Base-by-base conservation (phyloP, 78 protist genomes). In the Pigoraptor vietnamica region DNA sequence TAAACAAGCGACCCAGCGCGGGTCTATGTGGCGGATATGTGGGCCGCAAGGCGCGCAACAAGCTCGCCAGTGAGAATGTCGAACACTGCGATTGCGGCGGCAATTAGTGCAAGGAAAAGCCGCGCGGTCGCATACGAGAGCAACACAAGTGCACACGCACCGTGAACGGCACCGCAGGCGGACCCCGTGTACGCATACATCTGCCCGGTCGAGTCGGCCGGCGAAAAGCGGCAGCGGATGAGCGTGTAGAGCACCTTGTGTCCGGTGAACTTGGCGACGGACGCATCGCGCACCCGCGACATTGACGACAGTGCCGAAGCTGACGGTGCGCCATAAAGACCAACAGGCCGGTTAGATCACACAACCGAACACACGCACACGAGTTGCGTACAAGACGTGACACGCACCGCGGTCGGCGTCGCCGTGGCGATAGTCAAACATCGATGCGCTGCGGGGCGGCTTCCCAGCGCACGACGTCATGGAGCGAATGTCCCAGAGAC, bases 401-500 rank as follows among this genome's bases (percentile, higher is more conserved):
- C 84, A 14, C 32, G 84, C 84, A 79, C 84, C 34, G 35, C 23
- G 23, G 67, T 14, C 29, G 14, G 67, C 29, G 14, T 14, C 84
- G 35, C 14, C 84, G 32, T 25, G 32, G 35, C 84, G 23, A 25
- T 79, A 79, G n/a, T 79, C 84, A 19, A 48, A 48, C 29, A 14
- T 48, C 14, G 84, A 25, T 25, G 84, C 34, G 6, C 1, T 79
- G 23, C 84, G 84, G 32, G 84, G 84, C 14, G 84, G 84, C 21
- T 19, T 2, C 32, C 32, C 84, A 79, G 34, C 84, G 1, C 34
- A 14, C 14, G 84, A 67, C 40, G 38, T 35, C 97, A 93, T 93
- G 84, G 39, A 56, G 82, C 97, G 90, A 36, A 95, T 90, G 40
- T 96, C 97, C 97, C 97, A 96, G 29, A 96, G 93, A 39, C 94